Evolutionary conservation across 2,329 filamentous ascomycete genomes (phyloP).

Genomic region (Colletotrichum costaricense): DNA sequence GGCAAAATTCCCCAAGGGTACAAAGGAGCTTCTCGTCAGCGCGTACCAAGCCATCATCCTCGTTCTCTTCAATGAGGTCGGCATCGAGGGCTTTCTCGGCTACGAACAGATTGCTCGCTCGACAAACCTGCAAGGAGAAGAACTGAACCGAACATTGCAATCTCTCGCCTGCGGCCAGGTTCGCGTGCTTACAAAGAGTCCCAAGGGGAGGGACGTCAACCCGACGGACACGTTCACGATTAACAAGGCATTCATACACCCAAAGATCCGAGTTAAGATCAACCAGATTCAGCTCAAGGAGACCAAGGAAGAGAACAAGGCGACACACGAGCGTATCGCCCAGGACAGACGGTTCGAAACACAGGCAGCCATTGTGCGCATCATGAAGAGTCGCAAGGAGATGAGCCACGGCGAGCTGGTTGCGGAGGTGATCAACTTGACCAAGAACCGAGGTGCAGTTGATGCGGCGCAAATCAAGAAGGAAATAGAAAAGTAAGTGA

Average conservation of each 20-base stretch:
- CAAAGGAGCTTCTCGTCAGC: slow-evolving; percentile 90
- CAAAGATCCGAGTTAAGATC: slow-evolving; percentile 94
- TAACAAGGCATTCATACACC: slow-evolving; percentile 80
- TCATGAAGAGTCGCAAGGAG: slow-evolving; percentile 94
- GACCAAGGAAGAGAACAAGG: slow-evolving; percentile 93
- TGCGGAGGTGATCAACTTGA: slow-evolving; percentile 91
- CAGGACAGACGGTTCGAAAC: slow-evolving; percentile 95
- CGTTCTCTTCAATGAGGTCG: slow-evolving; percentile 85
- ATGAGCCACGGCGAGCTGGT: slow-evolving; percentile 91
- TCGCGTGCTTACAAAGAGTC: slow-evolving; percentile 85
- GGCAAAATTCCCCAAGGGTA: slow-evolving; percentile 81
- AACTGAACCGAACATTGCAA: slow-evolving; percentile 91
- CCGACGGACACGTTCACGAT: slow-evolving; percentile 85
- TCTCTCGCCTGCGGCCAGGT: slow-evolving; percentile 93
- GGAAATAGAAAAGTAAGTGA: slow-evolving; percentile 89
- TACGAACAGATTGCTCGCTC: slow-evolving; percentile 81
- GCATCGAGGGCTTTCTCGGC: slow-evolving; percentile 70
- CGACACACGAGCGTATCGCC: slow-evolving; percentile 89
- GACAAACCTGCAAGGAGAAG: slow-evolving; percentile 79
- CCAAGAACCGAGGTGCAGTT: slow-evolving; percentile 85
- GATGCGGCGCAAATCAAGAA: slow-evolving; percentile 92
- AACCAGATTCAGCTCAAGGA: slow-evolving; percentile 99
- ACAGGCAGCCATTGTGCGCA: slow-evolving; percentile 94
- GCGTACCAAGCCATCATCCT: slow-evolving; percentile 94
- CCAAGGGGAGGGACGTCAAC: slow-evolving; percentile 84